Percentiles rank a stretch among this genome's conserved stretches.
These are phyloP conservation scores for Fragosphaeria purpurea DNA, from an alignment of 2,329 filamentous ascomycete genomes.

Conservation along the genomic window DNA sequence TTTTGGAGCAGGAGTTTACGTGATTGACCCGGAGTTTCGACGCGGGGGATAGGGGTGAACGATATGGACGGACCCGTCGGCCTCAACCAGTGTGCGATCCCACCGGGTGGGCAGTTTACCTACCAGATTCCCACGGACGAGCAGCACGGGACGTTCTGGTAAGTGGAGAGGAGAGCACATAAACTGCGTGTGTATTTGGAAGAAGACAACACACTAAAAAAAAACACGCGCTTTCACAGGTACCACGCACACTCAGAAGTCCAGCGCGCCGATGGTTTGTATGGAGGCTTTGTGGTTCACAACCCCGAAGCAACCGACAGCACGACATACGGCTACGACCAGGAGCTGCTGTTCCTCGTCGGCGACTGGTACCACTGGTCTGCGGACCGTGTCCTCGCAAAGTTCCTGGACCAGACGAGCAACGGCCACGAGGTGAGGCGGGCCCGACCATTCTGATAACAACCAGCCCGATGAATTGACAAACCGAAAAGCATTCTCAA, in stretches of 20 bases:
- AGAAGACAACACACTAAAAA: not conserved
- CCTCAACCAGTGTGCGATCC: conserved; percentile 58
- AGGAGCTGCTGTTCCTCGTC: conserved; percentile 55
- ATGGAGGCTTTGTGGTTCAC: conserved; percentile 52
- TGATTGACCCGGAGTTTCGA: too few species aligned
- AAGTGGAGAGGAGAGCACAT: not conserved
- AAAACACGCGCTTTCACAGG: not conserved
- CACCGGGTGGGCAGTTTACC: conserved; percentile 50
- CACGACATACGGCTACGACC: conserved; percentile 45
- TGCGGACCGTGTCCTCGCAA: conserved; percentile 1
- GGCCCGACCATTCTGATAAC: too few species aligned
- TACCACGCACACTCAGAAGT: conserved; percentile 59
- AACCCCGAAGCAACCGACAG: conserved; percentile 44
- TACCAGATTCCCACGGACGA: conserved; percentile 31
- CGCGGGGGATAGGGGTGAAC: conserved; percentile 4
- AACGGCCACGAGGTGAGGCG: not conserved
- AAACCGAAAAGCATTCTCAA: too few species aligned
- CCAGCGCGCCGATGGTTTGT: conserved; percentile 60
- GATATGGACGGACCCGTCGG: conserved; percentile 62
- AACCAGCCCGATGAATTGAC: too few species aligned
- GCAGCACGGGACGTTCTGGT: conserved; percentile 37
- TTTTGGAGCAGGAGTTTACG: too few species aligned
- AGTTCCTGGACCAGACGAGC: conserved; percentile 8
- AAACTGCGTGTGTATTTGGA: too few species aligned
- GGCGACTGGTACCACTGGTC: conserved; percentile 49